Percentiles rank a stretch among this genome's conserved stretches.
These are phyloP conservation scores for Arctium lappa DNA, from an alignment of 129 eudicot genomes.

Conservation along the genomic window DNA sequence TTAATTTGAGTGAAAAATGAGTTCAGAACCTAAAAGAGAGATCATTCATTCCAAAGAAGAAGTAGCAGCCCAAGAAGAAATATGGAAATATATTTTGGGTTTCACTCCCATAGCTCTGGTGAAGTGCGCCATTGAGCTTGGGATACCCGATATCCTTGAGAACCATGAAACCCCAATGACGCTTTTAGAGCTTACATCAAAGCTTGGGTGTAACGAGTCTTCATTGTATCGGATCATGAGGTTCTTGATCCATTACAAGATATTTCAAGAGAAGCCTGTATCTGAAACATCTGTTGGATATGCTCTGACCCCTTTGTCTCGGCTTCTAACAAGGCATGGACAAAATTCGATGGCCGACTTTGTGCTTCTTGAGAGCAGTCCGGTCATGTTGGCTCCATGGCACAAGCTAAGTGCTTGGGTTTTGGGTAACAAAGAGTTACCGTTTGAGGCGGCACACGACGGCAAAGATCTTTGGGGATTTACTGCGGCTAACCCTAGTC, in stretches of 20 bases:
- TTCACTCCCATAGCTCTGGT: slow-evolving; percentile 59
- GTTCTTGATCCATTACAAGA: slow-evolving; percentile 48
- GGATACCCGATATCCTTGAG: slow-evolving; percentile 58
- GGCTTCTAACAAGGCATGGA: slow-evolving; percentile 36
- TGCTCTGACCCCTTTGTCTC: slow-evolving; percentile 59
- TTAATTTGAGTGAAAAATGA: no score
- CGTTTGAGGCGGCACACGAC: slow-evolving; percentile 57
- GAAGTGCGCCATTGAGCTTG: slow-evolving; percentile 68
- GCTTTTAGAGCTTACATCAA: slow-evolving; percentile 42
- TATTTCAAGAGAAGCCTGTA: slow-evolving; percentile 35
- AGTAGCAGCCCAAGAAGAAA: slow-evolving; percentile 45
- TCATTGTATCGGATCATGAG: slow-evolving; percentile 61
- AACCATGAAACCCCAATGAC: slow-evolving; percentile 35
- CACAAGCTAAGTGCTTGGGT: slow-evolving; percentile 45
- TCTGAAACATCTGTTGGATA: slow-evolving; percentile 31
- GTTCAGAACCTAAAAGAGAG: no score
- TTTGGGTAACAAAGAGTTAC: neutral
- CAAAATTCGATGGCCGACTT: slow-evolving; percentile 45
- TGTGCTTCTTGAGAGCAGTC: slow-evolving; percentile 36
- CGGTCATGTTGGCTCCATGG: slow-evolving; percentile 59
- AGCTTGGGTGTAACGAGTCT: slow-evolving; percentile 45
- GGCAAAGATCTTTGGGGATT: slow-evolving; percentile 53
- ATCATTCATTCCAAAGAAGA: no score
- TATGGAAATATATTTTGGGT: slow-evolving; percentile 61
- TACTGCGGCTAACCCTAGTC: slow-evolving; percentile 31